Conservation (phyloP, 805 yeast species). For the Saturnispora mendoncae region DNA sequence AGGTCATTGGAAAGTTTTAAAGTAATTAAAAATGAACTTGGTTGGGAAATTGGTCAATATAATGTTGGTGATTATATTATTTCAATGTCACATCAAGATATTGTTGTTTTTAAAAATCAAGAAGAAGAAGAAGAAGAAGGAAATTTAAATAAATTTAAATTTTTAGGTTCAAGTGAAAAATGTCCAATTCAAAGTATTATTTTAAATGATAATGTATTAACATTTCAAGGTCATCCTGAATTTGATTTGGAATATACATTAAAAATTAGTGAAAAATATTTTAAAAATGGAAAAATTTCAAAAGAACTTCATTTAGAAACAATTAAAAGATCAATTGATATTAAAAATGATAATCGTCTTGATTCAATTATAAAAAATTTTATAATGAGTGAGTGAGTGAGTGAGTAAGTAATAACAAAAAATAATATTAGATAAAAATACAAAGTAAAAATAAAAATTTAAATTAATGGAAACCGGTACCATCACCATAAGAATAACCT, state of each 20-base stretch:
- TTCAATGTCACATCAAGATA: conserved; percentile 53
- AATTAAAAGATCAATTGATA: conserved; percentile 1
- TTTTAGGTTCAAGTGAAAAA: conserved; percentile 45
- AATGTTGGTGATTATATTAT: conserved; percentile 29
- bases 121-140: neutral
- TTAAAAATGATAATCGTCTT: neutral
- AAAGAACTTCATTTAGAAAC: conserved; percentile 7
- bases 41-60: conserved; percentile 68
- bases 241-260: conserved; percentile 35
- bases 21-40: conserved; percentile 48
- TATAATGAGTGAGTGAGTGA: neutral
- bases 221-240: conserved; percentile 91
- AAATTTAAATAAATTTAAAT: conserved; percentile 15
- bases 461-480: conserved; percentile 15
- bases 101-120: conserved; percentile 34
- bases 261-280: conserved; percentile 6
- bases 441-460: neutral
- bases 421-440: neutral
- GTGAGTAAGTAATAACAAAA: neutral
- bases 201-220: conserved; percentile 38
- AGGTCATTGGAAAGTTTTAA: conserved; percentile 55
- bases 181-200: conserved; percentile 65
- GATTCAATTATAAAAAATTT: neutral
- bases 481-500: conserved; percentile 13
- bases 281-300: conserved; percentile 10